Evolutionary conservation across 768 basidiomycete species (phyloP).

Genomic region (Pleurotus giganteus): DNA sequence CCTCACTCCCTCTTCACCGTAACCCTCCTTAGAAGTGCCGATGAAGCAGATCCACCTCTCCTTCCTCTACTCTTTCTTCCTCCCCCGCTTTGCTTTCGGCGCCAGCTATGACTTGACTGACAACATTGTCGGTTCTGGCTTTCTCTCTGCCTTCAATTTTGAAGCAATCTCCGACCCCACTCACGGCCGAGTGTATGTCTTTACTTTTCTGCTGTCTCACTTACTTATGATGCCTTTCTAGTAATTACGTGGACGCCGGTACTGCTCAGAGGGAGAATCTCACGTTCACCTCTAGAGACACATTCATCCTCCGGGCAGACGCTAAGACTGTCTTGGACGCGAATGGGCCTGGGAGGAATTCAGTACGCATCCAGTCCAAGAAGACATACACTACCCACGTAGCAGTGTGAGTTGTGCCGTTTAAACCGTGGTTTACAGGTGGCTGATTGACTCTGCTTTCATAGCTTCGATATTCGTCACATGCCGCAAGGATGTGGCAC

Average conservation of each 20-base stretch:
- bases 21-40: neutral
- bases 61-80: neutral
- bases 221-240: neutral
- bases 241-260: conserved; percentile 17
- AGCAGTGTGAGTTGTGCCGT: conserved; percentile 25
- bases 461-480: conserved; percentile 35
- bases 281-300: conserved; percentile 38
- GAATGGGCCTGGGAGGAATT: conserved; percentile 46
- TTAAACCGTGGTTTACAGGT: neutral
- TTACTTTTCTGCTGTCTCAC: neutral
- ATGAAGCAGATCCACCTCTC: neutral
- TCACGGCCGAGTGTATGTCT: conserved; percentile 45
- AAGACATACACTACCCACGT: conserved; percentile 36
- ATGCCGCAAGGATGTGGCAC: conserved; percentile 57
- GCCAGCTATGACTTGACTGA: conserved; percentile 34
- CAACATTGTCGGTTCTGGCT: conserved; percentile 34
- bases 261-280: conserved; percentile 43
- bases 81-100: conserved; percentile 19
- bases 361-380: conserved; percentile 36
- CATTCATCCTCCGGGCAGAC: conserved; percentile 49
- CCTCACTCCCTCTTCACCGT: neutral
- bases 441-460: neutral
- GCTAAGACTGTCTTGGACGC: conserved; percentile 35
- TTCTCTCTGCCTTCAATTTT: conserved; percentile 41
- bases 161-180: conserved; percentile 46